Base-by-base conservation (phyloP, 2,329 filamentous ascomycete genomes). In the Blastomyces gilchristii region DNA sequence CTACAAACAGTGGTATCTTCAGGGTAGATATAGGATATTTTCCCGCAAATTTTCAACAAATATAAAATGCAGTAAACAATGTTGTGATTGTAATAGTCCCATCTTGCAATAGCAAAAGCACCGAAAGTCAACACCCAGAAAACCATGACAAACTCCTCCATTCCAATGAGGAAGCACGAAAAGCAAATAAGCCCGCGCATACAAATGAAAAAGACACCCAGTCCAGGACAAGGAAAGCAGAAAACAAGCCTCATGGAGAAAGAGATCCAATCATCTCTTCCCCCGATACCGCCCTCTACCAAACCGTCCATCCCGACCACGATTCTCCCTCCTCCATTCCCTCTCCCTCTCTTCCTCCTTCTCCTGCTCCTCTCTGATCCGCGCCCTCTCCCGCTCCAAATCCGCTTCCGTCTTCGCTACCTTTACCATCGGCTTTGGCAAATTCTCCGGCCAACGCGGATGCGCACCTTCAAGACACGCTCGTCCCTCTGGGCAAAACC, bases 401-500 rank as follows among this genome's bases (percentile, higher is more conserved):
- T 87, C 89, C 67, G 88, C 86, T 39, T 84, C 84, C 8, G 88
- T 90, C 79, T 87, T 88, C 73, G 90, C 87, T 49, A 91, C 79
- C 63, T 79, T 78, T 52, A 83, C 80, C 64, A 82, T 82, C 6
- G 83, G 84, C 68, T 80, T 82, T 65, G 80, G 81, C 62, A 87
- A 78, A 66, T 92, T 86, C 70, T 85, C 81, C 22, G 78, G 76
- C 87, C 90, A 97, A 64, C 86, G 83, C 2, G 93, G 87, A 75
- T 99, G 94, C 6, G 90, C 88, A 25, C 90, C 90, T 66, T 88
- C 84, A 71, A 85, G 86, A 77, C 94, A 99, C 8, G 80, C 79
- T 65, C 75, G 76, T 75, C 87, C 93, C 62, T 96, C 89, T 0
- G 94, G 94, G 73, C 94, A 99, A 79, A 99, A 99, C 1, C 94